These are phyloP conservation scores for Annulohypoxylon truncatum DNA, from an alignment of 2,329 filamentous ascomycete species.

Conservation along the genomic window DNA sequence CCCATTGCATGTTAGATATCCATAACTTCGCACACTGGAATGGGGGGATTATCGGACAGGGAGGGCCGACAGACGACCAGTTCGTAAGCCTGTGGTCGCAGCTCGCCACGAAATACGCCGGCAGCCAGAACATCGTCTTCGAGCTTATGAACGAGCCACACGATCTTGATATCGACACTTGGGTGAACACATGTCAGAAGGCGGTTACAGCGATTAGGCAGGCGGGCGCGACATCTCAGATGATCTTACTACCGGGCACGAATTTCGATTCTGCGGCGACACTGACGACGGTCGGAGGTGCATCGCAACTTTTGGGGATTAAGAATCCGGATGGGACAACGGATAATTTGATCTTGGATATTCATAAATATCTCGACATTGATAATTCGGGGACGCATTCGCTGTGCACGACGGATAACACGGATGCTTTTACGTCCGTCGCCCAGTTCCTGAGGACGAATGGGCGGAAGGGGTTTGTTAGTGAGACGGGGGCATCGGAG, in stretches of 20 bases:
- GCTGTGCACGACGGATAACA: conserved; percentile 65
- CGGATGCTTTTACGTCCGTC: conserved; percentile 60
- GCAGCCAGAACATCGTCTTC: conserved; percentile 66
- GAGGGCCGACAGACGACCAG: conserved; percentile 68
- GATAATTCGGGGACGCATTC: conserved; percentile 66
- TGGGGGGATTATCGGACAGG: conserved; percentile 72
- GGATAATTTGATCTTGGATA: conserved; percentile 66
- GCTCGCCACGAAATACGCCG: conserved; percentile 68
- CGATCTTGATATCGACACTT: conserved; percentile 65
- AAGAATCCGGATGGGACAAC: conserved; percentile 70
- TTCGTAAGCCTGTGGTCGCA: conserved; percentile 69
- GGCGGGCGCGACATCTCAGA: conserved; percentile 70
- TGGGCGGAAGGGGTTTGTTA: conserved; percentile 62
- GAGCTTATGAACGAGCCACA: conserved; percentile 79
- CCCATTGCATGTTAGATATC: conserved; percentile 69
- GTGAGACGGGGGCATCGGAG: conserved; percentile 63
- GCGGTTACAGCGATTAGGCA: conserved; percentile 73
- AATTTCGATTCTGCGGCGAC: conserved; percentile 65
- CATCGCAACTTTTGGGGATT: conserved; percentile 62
- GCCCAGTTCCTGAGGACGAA: conserved; percentile 60
- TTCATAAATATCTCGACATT: conserved; percentile 71
- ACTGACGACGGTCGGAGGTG: conserved; percentile 62
- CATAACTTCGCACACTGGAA: conserved; percentile 72
- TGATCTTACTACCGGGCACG: conserved; percentile 73
- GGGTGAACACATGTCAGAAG: conserved; percentile 70